Conservation (phyloP, 352 stramenopile species). For the Halophytophthora batemanensis region DNA sequence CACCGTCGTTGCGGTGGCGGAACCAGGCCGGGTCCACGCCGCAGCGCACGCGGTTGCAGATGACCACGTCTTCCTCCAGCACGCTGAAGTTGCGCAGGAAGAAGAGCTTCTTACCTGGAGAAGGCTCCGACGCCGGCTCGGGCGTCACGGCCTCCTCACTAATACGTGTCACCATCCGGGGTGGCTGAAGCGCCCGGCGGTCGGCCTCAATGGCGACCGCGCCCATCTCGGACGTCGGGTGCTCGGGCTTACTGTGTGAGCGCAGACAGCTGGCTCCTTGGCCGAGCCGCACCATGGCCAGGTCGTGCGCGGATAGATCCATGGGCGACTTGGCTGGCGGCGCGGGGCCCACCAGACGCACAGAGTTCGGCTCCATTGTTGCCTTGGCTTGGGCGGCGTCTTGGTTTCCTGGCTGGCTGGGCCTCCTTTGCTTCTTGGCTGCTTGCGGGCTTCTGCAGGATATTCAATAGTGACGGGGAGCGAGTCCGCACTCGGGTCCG, state of each 20-base stretch:
- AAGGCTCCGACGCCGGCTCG: too few species aligned
- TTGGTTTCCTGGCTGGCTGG: background rate
- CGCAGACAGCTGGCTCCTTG: slow-evolving; percentile 36
- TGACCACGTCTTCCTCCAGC: slow-evolving; percentile 58
- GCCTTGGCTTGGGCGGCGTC: too few species aligned
- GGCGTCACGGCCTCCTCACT: too few species aligned
- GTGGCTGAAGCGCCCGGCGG: too few species aligned
- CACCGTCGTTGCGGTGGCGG: slow-evolving; percentile 32
- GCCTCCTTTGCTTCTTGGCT: background rate
- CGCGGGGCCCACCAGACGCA: slow-evolving; percentile 13
- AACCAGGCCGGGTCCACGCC: slow-evolving; percentile 47
- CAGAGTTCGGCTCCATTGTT: slow-evolving; percentile 16
- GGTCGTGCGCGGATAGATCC: slow-evolving; percentile 26
- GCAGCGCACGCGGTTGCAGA: slow-evolving; percentile 68
- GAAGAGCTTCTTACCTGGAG: slow-evolving; percentile 51
- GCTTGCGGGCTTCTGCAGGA: background rate
- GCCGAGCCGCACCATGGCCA: slow-evolving; percentile 28
- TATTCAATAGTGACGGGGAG: too few species aligned
- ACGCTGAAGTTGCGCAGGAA: slow-evolving; percentile 67
- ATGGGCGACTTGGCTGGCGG: slow-evolving; percentile 20
- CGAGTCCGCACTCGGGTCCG: too few species aligned
- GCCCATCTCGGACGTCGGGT: slow-evolving; percentile 59
- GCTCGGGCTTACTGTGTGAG: slow-evolving; percentile 51
- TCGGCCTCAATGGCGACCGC: slow-evolving; percentile 42
- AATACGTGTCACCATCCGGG: too few species aligned